These are phyloP conservation scores for Phytophthora chlamydospora DNA, from an alignment of 352 stramenopile genomes.

Conservation along the genomic window DNA sequence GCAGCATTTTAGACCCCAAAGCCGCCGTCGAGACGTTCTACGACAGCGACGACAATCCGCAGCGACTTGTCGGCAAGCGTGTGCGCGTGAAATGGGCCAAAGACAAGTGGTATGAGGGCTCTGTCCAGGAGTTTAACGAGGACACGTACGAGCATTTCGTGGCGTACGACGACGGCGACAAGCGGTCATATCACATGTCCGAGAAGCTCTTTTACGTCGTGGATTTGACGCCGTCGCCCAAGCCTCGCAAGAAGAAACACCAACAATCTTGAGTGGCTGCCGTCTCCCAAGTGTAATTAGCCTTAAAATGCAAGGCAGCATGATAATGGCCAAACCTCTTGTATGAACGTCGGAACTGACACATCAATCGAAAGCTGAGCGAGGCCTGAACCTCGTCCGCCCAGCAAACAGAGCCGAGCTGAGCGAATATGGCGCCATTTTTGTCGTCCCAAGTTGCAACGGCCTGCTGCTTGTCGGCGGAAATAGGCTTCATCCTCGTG, in stretches of 20 bases:
- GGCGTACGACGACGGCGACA: constrained; percentile 87
- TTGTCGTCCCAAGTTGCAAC: constrained; percentile 19
- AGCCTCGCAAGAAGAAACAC: constrained; percentile 34
- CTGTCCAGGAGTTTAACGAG: constrained; percentile 80
- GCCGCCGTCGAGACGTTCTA: constrained; percentile 77
- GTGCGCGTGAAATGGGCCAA: constrained; percentile 90
- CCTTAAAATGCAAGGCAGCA: constrained; percentile 27
- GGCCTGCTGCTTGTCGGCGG: constrained; percentile 10
- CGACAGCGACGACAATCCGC: constrained; percentile 89
- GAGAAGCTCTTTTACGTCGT: constrained; percentile 90
- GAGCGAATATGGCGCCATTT: constrained; percentile 10
- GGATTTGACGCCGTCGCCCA: constrained; percentile 40
- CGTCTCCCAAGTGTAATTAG: constrained; percentile 25
- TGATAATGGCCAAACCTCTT: constrained; percentile 24
- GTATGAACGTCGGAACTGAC: constrained; percentile 14
- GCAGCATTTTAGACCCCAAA: constrained; percentile 51
- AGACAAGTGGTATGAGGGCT: constrained; percentile 90
- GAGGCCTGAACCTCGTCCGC: not conserved
- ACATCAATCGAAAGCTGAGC: constrained; percentile 13
- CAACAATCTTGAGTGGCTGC: constrained; percentile 27
- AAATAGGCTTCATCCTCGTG: constrained; percentile 16
- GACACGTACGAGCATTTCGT: constrained; percentile 84
- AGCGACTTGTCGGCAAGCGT: constrained; percentile 80
- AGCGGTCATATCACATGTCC: constrained; percentile 88
- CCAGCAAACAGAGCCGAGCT: not conserved